These are phyloP conservation scores for Trametes sanguinea DNA, from an alignment of 768 basidiomycete species.

Conservation along the genomic window DNA sequence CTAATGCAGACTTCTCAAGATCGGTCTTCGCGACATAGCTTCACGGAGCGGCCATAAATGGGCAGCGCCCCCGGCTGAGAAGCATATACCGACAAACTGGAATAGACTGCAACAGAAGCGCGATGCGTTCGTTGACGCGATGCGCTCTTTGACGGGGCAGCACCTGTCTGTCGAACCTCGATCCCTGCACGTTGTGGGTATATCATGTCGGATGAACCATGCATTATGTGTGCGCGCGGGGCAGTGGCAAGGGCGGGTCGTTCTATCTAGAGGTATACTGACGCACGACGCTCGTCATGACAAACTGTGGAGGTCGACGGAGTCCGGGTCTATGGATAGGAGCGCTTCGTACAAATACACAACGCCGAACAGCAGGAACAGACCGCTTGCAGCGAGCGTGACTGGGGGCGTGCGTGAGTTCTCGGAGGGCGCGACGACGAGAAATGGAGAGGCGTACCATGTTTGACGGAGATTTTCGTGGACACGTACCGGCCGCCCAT, in stretches of 20 bases:
- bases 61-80: too few relatives aligned
- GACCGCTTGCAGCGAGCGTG: slow-evolving; percentile 75
- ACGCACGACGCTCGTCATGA: slow-evolving; percentile 14
- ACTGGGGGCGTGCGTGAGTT: slow-evolving; percentile 48
- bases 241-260: neutral
- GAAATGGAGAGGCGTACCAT: slow-evolving; percentile 54
- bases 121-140: too few relatives aligned
- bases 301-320: slow-evolving; percentile 22
- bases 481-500: slow-evolving; percentile 92
- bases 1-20: too few relatives aligned
- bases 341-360: slow-evolving; percentile 68
- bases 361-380: slow-evolving; percentile 83
- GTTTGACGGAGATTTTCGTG: slow-evolving; percentile 93
- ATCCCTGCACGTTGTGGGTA: too few relatives aligned
- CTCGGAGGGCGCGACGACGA: neutral
- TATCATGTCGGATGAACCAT: neutral
- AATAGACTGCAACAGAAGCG: too few relatives aligned
- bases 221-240: slow-evolving; percentile 4
- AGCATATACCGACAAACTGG: too few relatives aligned
- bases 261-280: slow-evolving; percentile 11
- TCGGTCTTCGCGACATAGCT: too few relatives aligned
- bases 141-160: too few relatives aligned
- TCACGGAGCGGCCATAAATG: too few relatives aligned
- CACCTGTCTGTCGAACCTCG: too few relatives aligned
- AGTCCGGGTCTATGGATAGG: slow-evolving; percentile 30